These are phyloP conservation scores for Mycena vulgaris DNA, from an alignment of 768 basidiomycete genomes.

Conservation along the genomic window DNA sequence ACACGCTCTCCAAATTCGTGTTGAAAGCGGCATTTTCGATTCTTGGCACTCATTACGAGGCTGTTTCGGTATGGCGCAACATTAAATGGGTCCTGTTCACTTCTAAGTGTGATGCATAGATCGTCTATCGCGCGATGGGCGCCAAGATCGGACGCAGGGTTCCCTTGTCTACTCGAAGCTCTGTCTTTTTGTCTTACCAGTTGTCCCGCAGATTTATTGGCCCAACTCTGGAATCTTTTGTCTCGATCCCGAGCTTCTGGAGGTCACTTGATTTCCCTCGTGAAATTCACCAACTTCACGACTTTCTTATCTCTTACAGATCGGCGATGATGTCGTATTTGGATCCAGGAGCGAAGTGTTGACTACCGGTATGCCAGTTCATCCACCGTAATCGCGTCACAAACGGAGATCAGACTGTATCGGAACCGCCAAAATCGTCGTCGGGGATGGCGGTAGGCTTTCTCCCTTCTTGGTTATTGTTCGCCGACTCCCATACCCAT, in stretches of 20 bases:
- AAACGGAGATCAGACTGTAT: neutral
- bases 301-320: no score
- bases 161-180: neutral
- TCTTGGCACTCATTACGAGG: constrained; percentile 61
- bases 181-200: neutral
- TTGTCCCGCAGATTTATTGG: constrained; percentile 55
- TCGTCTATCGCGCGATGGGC: constrained; percentile 62
- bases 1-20: constrained; percentile 53
- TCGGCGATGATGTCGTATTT: constrained; percentile 65
- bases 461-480: constrained; percentile 10
- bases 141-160: constrained; percentile 60
- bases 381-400: constrained; percentile 44
- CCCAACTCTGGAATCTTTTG: constrained; percentile 62
- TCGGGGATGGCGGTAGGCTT: constrained; percentile 16
- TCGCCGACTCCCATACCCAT: neutral
- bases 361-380: constrained; percentile 40
- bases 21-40: constrained; percentile 56
- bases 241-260: constrained; percentile 62
- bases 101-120: constrained; percentile 33
- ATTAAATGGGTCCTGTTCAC: neutral
- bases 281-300: no score
- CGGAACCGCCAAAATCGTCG: constrained; percentile 12
- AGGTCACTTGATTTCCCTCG: no score
- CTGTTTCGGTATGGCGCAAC: constrained; percentile 53
- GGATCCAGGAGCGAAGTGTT: constrained; percentile 61